Evolutionary conservation across 2,329 filamentous ascomycete genomes (phyloP).

Genomic region (Botrytis sinoallii): DNA sequence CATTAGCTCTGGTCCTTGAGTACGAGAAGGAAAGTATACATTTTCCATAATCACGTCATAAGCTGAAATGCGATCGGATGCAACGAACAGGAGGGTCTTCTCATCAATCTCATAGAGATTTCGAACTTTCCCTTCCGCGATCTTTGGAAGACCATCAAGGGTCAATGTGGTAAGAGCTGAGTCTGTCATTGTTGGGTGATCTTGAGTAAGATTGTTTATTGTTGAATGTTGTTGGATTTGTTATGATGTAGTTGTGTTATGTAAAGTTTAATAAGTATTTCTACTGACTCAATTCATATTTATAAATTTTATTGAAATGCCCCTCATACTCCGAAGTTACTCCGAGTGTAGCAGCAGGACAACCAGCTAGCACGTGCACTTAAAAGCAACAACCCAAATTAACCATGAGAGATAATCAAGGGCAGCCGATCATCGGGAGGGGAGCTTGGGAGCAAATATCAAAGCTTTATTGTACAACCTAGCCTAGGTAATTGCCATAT

Average conservation of each 20-base stretch:
- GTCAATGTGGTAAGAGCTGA: slow-evolving; percentile 11
- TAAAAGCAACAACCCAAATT: not conserved
- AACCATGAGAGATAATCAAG: not conserved
- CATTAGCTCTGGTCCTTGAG: slow-evolving; percentile 29
- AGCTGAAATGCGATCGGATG: slow-evolving; percentile 88
- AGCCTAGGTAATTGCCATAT: not conserved
- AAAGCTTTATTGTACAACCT: not conserved
- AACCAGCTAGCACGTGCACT: not conserved
- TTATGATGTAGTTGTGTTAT: not conserved
- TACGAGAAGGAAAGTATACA: slow-evolving; percentile 49
- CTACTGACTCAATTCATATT: not conserved
- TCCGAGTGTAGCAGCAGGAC: not conserved
- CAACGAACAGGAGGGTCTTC: slow-evolving; percentile 73
- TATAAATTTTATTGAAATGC: not conserved
- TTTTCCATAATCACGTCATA: slow-evolving; percentile 91
- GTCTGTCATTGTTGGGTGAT: slow-evolving; percentile 3
- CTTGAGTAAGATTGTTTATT: not conserved
- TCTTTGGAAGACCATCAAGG: slow-evolving; percentile 12
- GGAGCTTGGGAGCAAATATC: slow-evolving; percentile 1
- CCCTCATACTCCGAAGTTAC: not conserved
- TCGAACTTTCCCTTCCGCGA: slow-evolving; percentile 62
- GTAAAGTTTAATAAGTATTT: not conserved
- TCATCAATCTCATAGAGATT: slow-evolving; percentile 74
- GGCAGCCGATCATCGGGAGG: not conserved
- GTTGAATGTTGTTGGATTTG: not conserved